A percentile compares a stretch with the other conserved stretches of the same genome.
Conservation (phyloP, 2,329 filamentous ascomycete genomes). For the Colletotrichum sp. region DNA sequence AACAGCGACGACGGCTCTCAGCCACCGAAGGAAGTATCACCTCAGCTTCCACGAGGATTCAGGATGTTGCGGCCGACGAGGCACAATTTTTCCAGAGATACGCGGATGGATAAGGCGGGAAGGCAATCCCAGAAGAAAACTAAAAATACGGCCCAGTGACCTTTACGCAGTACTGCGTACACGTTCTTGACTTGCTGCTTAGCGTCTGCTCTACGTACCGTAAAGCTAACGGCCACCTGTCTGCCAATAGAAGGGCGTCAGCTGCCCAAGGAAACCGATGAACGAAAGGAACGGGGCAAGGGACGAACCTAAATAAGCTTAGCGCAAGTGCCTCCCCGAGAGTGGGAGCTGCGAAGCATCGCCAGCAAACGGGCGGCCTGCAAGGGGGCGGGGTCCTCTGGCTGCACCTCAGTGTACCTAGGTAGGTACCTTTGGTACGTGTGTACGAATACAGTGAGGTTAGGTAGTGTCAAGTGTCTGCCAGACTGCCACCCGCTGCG, state of each 20-base stretch:
- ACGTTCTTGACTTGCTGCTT: not conserved
- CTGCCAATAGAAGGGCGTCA: conserved; percentile 3
- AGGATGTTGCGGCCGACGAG: not conserved
- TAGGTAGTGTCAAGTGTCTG: conserved; percentile 16
- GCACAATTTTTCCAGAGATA: not conserved
- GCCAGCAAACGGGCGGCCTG: not conserved
- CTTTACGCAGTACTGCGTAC: not conserved
- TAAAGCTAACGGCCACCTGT: not conserved
- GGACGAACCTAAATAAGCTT: conserved; percentile 13
- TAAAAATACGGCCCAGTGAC: not conserved
- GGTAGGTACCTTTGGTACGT: not conserved
- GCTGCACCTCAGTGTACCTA: not conserved
- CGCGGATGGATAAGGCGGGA: not conserved
- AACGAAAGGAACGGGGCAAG: not conserved
- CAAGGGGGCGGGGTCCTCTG: not conserved
- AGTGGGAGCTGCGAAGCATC: conserved; percentile 15
- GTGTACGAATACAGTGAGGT: not conserved
- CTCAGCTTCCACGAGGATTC: not conserved
- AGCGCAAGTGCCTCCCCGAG: conserved; percentile 4
- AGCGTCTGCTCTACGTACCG: not conserved
- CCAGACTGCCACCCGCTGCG: conserved; percentile 15
- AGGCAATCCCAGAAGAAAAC: not conserved
- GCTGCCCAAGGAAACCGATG: not conserved
- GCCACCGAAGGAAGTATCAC: not conserved
- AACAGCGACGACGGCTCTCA: not conserved